Evolutionary conservation across 441 rosid genomes (phyloP).

Genomic region (Gossypium lobatum): DNA sequence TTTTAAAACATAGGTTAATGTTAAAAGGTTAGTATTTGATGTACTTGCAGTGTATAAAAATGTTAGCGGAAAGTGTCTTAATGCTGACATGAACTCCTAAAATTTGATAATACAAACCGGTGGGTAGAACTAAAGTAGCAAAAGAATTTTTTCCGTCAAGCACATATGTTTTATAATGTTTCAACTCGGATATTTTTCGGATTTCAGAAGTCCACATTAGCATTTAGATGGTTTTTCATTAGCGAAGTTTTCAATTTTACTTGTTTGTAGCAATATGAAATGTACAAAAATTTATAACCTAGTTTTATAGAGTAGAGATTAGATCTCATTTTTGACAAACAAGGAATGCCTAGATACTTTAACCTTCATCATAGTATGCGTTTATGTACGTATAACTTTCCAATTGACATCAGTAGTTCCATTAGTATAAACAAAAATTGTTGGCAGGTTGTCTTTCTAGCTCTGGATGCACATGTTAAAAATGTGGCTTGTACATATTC

Average conservation of each 20-base stretch:
- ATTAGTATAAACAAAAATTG: background rate
- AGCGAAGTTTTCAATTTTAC: background rate
- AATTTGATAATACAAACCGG: too few relatives aligned
- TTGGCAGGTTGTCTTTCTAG: constrained; percentile 64
- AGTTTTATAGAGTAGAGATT: background rate
- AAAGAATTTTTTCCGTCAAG: background rate
- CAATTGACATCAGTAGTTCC: background rate
- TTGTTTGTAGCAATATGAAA: background rate
- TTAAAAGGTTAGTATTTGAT: background rate
- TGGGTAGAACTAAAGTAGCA: background rate
- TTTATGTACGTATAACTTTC: background rate
- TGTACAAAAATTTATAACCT: background rate
- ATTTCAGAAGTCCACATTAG: background rate
- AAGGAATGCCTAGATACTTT: background rate
- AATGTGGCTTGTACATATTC: constrained; percentile 53
- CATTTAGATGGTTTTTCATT: background rate
- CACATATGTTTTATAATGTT: background rate
- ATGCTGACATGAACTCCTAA: too few relatives aligned
- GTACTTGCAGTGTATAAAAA: too few relatives aligned
- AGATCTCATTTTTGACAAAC: background rate
- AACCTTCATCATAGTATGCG: background rate
- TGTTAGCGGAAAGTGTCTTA: too few relatives aligned
- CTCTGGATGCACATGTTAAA: constrained; percentile 41
- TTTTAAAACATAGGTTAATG: background rate
- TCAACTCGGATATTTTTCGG: background rate